Evolutionary conservation across 495 filamentous ascomycete genomes (phyloP).

Genomic region (Daldinia loculata): DNA sequence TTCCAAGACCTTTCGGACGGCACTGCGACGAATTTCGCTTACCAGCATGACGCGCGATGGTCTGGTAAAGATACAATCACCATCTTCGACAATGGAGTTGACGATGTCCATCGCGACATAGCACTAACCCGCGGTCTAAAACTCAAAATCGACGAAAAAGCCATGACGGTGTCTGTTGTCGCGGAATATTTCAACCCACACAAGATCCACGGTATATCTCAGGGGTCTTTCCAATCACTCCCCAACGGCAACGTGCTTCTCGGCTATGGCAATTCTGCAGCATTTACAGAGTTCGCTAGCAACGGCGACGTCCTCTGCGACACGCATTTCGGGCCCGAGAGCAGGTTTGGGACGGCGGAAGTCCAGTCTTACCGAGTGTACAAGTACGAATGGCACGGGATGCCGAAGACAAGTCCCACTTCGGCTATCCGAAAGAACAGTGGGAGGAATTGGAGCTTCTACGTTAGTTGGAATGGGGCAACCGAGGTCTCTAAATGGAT

Average conservation of each 20-base stretch:
- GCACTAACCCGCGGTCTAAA: slow-evolving; percentile 58
- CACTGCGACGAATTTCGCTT: slow-evolving; percentile 58
- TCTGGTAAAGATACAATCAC: slow-evolving; percentile 52
- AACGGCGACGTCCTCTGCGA: slow-evolving; percentile 63
- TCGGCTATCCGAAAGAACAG: slow-evolving; percentile 26
- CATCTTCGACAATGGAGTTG: slow-evolving; percentile 49
- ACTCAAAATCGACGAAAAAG: slow-evolving; percentile 53
- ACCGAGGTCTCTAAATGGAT: slow-evolving; percentile 49
- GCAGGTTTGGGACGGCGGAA: slow-evolving; percentile 29
- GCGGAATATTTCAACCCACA: slow-evolving; percentile 49
- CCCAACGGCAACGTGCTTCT: slow-evolving; percentile 64
- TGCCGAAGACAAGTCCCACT: slow-evolving; percentile 31
- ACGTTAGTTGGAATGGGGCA: slow-evolving; percentile 53
- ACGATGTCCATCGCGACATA: slow-evolving; percentile 49
- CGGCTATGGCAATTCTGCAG: slow-evolving; percentile 67
- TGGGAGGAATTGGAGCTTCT: slow-evolving; percentile 39
- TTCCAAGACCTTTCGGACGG: slow-evolving; percentile 48
- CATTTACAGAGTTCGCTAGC: slow-evolving; percentile 64
- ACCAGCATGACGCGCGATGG: slow-evolving; percentile 70
- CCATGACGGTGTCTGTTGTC: slow-evolving; percentile 54
- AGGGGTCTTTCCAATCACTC: slow-evolving; percentile 68
- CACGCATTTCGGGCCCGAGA: slow-evolving; percentile 40
- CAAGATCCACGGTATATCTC: slow-evolving; percentile 62
- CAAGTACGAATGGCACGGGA: slow-evolving; percentile 45
- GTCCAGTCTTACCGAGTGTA: slow-evolving; percentile 46